Base-by-base conservation (phyloP, 140 eudicot genomes). In the Stevia rebaudiana region DNA sequence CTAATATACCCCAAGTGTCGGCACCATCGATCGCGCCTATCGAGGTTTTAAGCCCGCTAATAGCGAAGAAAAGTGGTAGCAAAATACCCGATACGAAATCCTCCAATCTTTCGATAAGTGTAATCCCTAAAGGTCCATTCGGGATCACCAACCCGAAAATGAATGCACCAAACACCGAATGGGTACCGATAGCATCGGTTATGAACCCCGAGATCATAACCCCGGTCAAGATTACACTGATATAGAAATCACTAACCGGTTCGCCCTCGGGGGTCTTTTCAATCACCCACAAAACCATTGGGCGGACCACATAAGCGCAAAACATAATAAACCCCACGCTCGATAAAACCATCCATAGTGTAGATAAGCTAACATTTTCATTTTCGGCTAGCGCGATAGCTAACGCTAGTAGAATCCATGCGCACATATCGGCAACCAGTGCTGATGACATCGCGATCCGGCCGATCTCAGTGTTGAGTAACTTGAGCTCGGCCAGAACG, bases 311-410 rank as follows among this genome's bases (percentile, higher is more conserved):
- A 42, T 55, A 79, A 18, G 87, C 76, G 46, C 88, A 81, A 31
- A 86, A 65, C 12, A 55, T 48, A 0, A 90, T 85, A 64, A 90
- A 84, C 12, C 77, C 88, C 0, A 46, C 69, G 33, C 84, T 80
- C 2, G 97, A 86, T 33, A 90, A 73, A 18, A 90, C 68, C 25
- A 90, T 86, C 94, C 94, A 90, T 13, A 86, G 18, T 4, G 95
- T 79, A 40, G 94, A 79, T 49, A 86, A 17, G 10, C 80, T 15
- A 68, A 65, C 35, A 33, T 58, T 21, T 36, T 84, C 84, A 3
- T 85, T 84, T 70, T 84, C 95, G 7, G 94, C 94, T 23, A 90
- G 53, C 23, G 95, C 97, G 17, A 90, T 86, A 21, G 97, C 95
- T 10, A 86, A 11, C n/a, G 97, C 94, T n/a, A 90, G 59, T 2